Evolutionary conservation across 1,284 basidiomycete species (phyloP).

Genomic region (Earliella scabrosa): DNA sequence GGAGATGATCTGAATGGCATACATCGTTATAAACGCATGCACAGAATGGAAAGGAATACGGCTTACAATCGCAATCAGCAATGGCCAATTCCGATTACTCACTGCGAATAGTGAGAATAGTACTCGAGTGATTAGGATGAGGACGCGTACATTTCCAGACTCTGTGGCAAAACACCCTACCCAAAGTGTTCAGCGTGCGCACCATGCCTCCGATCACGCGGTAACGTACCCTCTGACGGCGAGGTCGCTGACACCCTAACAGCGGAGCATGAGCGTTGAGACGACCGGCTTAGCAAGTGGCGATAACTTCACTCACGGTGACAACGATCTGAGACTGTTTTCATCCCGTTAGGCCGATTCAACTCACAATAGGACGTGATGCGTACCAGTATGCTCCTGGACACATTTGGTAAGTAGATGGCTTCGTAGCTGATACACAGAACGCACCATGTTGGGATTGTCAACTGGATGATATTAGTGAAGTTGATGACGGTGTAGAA

Average conservation of each 20-base stretch:
- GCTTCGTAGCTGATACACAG: neutral
- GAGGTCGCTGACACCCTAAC: slow-evolving; percentile 23
- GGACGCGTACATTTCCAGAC: slow-evolving; percentile 22
- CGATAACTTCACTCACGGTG: slow-evolving; percentile 11
- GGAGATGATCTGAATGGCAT: slow-evolving; percentile 4
- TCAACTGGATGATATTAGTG: slow-evolving; percentile 10
- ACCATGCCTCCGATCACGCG: too few species aligned
- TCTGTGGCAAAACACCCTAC: slow-evolving; percentile 23
- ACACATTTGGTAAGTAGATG: neutral
- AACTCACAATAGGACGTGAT: neutral
- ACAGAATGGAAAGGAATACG: too few species aligned
- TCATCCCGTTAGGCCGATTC: neutral
- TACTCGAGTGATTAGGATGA: neutral
- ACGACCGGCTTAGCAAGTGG: neutral
- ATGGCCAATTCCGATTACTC: slow-evolving; percentile 18
- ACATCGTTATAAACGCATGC: too few species aligned
- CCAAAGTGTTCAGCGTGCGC: neutral
- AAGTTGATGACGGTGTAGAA: slow-evolving; percentile 24
- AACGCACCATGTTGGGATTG: slow-evolving; percentile 19
- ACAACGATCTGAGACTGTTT: slow-evolving; percentile 21
- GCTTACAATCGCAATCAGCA: slow-evolving; percentile 19
- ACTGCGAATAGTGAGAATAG: neutral
- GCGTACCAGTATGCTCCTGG: slow-evolving; percentile 24
- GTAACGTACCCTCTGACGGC: slow-evolving; percentile 16
- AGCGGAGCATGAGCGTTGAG: neutral